Base-by-base conservation (phyloP, 768 basidiomycete genomes). In the Imleria badia region DNA sequence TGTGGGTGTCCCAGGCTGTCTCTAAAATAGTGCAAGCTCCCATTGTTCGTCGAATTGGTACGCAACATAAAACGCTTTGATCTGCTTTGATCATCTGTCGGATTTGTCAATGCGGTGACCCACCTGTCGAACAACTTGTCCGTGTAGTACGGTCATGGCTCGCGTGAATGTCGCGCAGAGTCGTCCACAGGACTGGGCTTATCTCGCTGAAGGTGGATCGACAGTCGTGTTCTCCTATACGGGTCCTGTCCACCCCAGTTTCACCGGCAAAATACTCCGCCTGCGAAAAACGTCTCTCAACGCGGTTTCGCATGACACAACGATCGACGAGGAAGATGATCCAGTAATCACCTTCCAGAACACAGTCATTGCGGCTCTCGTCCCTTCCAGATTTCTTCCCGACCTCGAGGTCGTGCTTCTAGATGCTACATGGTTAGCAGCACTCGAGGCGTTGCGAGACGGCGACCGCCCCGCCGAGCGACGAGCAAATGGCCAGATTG, bases 201-300 rank as follows among this genome's bases (percentile, higher is more conserved):
- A 98, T 66, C 73, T 93, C 20, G 86, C 92, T 1, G 96, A 98
- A 75, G 96, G 96, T n/a, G 92, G 90, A 19, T 89, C 92, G 19
- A 89, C 91, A 7, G 83, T 93, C 60, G 92, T 98, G 15, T 91
- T 94, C 70, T 84, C 89, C 9, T 96, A 95, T 66, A 60, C 64
- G 11, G 91, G 94, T 0, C 76, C 81, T 19, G 45, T 66, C 8
- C 69, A 81, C 58, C 68, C 79, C 3, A 53, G 68, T 9, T 87
- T 87, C 66, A 70, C 78, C 47, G 82, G 83, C 11, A 90, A 75
- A 38, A 87, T 91, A 1, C 76, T 98, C 23, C 83, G 95, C 11
- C 73, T 98, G 51, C 81, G 87, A 51, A 98, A 98, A 69, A 60
- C 69, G 15, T 48, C 63, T 8, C 62, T 66, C 43, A 13, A 54